Evolutionary conservation across 1,284 basidiomycete genomes (phyloP).

Genomic region (Amylostereum areolatum): DNA sequence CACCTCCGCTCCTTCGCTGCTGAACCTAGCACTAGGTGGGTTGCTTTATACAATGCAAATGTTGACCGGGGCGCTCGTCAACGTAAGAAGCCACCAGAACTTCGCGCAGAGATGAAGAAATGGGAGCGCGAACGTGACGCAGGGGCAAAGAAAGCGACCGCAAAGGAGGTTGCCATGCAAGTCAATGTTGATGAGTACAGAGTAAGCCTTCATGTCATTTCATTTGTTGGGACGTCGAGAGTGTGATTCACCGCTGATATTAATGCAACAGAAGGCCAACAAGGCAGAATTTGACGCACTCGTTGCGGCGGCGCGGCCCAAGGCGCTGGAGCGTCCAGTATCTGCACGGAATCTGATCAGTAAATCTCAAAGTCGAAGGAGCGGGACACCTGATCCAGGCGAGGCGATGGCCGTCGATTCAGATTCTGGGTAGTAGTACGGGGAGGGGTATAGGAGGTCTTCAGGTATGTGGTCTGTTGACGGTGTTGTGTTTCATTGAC

Average conservation of each 20-base stretch:
- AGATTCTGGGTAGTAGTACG: neutral
- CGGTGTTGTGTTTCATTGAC: no score
- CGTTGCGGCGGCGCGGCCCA: slow-evolving; percentile 33
- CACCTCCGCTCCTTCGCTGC: neutral
- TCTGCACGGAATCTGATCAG: neutral
- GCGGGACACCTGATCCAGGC: neutral
- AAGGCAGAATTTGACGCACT: slow-evolving; percentile 38
- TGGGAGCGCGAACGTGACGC: slow-evolving; percentile 47
- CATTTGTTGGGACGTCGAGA: neutral
- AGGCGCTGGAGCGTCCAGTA: slow-evolving; percentile 1
- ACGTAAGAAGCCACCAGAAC: slow-evolving; percentile 40
- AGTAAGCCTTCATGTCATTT: slow-evolving; percentile 26
- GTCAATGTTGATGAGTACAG: slow-evolving; percentile 40
- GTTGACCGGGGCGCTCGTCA: slow-evolving; percentile 46
- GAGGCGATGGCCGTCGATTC: neutral
- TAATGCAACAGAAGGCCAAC: slow-evolving; percentile 33
- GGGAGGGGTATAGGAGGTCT: no score
- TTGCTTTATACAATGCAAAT: slow-evolving; percentile 65
- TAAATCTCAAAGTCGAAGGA: neutral
- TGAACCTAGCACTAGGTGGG: slow-evolving; percentile 41
- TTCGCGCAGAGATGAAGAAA: slow-evolving; percentile 46
- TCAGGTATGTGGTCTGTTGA: no score
- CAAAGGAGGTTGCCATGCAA: slow-evolving; percentile 35
- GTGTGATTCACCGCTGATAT: neutral
- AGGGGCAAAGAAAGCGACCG: slow-evolving; percentile 21